Evolutionary conservation across 371 early-diverging fungal species (phyloP).

Genomic region (Mortierella sp.): DNA sequence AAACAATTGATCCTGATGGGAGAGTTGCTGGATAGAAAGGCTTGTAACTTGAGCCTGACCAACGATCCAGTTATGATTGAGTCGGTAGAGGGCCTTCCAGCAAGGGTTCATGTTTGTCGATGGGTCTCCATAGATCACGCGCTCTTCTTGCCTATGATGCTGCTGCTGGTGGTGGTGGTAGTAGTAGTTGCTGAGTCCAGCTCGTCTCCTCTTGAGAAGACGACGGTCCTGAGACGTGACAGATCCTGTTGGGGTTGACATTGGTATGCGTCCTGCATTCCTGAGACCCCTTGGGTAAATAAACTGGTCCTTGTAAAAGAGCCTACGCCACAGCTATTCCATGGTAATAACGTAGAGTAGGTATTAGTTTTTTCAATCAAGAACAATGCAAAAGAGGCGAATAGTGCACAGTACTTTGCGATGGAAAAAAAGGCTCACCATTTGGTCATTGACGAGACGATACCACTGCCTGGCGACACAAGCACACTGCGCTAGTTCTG

Average conservation of each 20-base stretch:
- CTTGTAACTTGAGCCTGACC: conserved; percentile 41
- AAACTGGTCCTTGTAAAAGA: conserved; percentile 40
- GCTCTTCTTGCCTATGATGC: not conserved
- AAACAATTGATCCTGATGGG: conserved; percentile 20
- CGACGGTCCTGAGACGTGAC: not conserved
- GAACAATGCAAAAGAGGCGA: no score
- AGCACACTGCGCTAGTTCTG: conserved; percentile 45
- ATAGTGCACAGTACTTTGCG: no score
- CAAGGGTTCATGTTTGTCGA: not conserved
- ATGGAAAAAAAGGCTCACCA: conserved; percentile 16
- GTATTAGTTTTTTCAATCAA: no score
- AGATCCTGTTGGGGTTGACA: not conserved
- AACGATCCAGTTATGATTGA: conserved; percentile 49
- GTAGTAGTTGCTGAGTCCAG: not conserved
- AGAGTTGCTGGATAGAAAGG: conserved; percentile 24
- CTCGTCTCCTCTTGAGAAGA: not conserved
- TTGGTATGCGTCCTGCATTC: not conserved
- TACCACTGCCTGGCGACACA: conserved; percentile 52
- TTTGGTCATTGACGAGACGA: conserved; percentile 55
- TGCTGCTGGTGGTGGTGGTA: not conserved
- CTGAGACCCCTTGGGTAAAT: conserved; percentile 31
- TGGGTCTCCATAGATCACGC: not conserved
- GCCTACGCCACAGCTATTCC: conserved; percentile 40
- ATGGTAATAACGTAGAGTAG: not conserved
- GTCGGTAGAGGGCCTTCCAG: conserved; percentile 31